Evolutionary conservation across 176 grass and related monocot species (phyloP).

Genomic region (Elymus sibiricus): DNA sequence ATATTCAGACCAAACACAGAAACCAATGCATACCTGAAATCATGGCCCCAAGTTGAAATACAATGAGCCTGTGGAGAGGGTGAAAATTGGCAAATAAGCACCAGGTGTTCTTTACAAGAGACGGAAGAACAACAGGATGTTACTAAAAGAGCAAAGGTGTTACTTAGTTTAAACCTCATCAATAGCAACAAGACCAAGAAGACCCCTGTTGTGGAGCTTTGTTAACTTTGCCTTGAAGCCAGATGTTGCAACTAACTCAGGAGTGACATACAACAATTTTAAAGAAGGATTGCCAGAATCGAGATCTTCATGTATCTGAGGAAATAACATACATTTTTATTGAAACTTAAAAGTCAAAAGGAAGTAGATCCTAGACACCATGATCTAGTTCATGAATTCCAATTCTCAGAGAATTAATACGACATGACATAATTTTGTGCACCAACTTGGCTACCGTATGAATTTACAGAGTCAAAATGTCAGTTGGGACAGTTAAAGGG

Average conservation of each 20-base stretch:
- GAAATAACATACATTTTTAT: neutral
- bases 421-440: neutral
- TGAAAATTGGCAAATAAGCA: conserved; percentile 21
- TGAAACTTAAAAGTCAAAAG: conserved; percentile 5
- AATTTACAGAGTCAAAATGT: neutral
- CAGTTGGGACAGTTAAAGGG: neutral
- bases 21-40: conserved; percentile 69
- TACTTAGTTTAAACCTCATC: conserved; percentile 67
- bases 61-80: conserved; percentile 75
- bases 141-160: conserved; percentile 14
- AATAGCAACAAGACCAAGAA: conserved; percentile 76
- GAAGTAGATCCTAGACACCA: neutral
- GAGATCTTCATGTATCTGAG: conserved; percentile 88
- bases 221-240: conserved; percentile 74
- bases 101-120: conserved; percentile 7
- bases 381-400: neutral
- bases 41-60: conserved; percentile 94
- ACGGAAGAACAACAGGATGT: conserved; percentile 10
- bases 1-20: conserved; percentile 15
- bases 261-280: conserved; percentile 93
- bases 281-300: conserved; percentile 77
- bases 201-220: conserved; percentile 82
- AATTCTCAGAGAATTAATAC: neutral
- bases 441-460: neutral
- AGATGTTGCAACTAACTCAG: conserved; percentile 81